Conservation (phyloP, 2,329 filamentous ascomycete genomes). For the Colletotrichum abscissum region DNA sequence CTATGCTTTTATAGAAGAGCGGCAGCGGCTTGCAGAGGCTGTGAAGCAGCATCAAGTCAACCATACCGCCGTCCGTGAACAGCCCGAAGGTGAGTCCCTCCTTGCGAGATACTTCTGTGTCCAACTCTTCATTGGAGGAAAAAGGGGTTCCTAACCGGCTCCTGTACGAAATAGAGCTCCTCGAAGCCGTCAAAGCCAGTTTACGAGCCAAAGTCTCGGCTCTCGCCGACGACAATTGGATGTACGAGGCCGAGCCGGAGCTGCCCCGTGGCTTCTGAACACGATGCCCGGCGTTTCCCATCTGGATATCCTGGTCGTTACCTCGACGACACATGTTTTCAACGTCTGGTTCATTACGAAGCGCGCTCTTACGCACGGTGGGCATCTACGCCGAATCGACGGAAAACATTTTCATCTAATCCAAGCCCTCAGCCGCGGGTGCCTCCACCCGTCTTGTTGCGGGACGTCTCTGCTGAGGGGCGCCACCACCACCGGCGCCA, state of each 20-base stretch:
- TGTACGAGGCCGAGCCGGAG: slow-evolving; percentile 79
- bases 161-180: slow-evolving; percentile 65
- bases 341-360: not conserved
- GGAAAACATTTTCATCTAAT: slow-evolving; percentile 52
- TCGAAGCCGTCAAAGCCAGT: slow-evolving; percentile 76
- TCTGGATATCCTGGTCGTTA: slow-evolving; percentile 34
- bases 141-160: slow-evolving; percentile 4
- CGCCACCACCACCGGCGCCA: slow-evolving; percentile 68
- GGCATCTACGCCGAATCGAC: not conserved
- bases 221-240: slow-evolving; percentile 88
- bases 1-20: slow-evolving; percentile 58
- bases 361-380: not conserved
- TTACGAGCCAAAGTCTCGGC: slow-evolving; percentile 78
- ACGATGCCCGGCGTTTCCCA: slow-evolving; percentile 13
- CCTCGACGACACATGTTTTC: not conserved
- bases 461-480: slow-evolving; percentile 51
- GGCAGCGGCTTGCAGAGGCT: slow-evolving; percentile 69
- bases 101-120: not conserved
- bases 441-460: slow-evolving; percentile 57
- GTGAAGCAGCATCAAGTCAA: slow-evolving; percentile 71
- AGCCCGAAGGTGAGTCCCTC: slow-evolving; percentile 55
- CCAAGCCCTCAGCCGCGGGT: slow-evolving; percentile 69
- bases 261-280: slow-evolving; percentile 52
- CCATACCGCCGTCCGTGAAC: slow-evolving; percentile 65
- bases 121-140: not conserved